Evolutionary conservation across 345 rosid species (phyloP), one percentile per base, ranked within the genome.

Genomic region (Eucalyptus shirleyi): DNA sequence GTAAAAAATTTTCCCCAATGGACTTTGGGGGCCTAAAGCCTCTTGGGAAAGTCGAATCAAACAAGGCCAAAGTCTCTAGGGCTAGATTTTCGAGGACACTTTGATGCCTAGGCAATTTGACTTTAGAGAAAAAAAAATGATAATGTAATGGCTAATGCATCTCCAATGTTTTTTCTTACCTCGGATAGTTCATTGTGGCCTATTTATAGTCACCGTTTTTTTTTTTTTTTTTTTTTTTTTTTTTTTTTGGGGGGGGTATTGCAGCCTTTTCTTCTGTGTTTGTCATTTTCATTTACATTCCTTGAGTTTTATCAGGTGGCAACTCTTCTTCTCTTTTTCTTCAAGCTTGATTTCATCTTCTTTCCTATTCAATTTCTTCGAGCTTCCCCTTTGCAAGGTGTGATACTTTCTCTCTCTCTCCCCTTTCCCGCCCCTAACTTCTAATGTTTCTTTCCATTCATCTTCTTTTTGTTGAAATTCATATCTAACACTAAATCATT

Each of bases 1-100:
- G 50, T 5, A 47, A 47, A 12, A 4, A 1, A 0, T 4, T 47
- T 47, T 47, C 14, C 50, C 50, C 1, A 47, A 47, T 0, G 50
- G 50, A 12, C 50, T 47, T 47, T 47, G 14, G 14, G 50, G 50
- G 50, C 50, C 14, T 0, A 47, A 47, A 12, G 50, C 50, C 50
- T 12, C 14, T 47, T 47, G 12, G 49, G 49, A 12, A 47, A 47
- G 50, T 47, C 50, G 1, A 47, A 47, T 5, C 14, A 47, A 47
- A 47, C 13, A 47, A 47, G 49, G 49, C 49, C 12, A 47, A 47
- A 28, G 32, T 28, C 69, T 26, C 32, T 4, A 3, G 16, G 32
- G 69, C 16, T 60, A 34, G 17, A 12, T 26, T 12, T 60, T 60
- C 4, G 15, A 28, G n/a, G 32, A 28, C 8, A 4, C n/a, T 12